phyloP scores from a whole-genome alignment of 2,329 filamentous ascomycete species.

The Exophiala alcalophila region DNA sequence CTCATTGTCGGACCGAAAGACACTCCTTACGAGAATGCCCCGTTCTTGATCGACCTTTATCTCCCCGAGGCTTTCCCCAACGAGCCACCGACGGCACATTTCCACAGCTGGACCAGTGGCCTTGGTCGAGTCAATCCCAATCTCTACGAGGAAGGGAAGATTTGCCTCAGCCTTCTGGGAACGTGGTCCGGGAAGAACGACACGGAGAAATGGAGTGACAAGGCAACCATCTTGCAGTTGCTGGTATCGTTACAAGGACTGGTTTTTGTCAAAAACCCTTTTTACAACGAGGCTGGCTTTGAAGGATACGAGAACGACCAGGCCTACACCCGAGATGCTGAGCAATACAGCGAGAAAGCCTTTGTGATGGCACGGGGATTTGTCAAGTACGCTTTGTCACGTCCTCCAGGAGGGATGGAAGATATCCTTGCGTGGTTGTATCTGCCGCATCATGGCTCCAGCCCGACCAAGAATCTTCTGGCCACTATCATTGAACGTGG shows the following conservation, averaged over 20 bases:
- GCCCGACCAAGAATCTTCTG: slow-evolving; percentile 11
- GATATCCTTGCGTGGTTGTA: slow-evolving; percentile 56
- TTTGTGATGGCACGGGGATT: slow-evolving; percentile 54
- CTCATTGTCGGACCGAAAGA: slow-evolving; percentile 58
- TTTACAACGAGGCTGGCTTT: slow-evolving; percentile 64
- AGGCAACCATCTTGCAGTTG: slow-evolving; percentile 56
- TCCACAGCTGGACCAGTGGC: slow-evolving; percentile 58
- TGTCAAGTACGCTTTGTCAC: slow-evolving; percentile 47
- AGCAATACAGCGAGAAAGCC: slow-evolving; percentile 54
- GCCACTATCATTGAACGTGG: slow-evolving; percentile 31
- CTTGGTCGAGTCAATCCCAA: slow-evolving; percentile 59
- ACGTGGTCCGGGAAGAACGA: slow-evolving; percentile 57
- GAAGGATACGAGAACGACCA: slow-evolving; percentile 50
- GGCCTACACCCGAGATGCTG: slow-evolving; percentile 46
- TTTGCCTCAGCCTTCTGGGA: slow-evolving; percentile 58
- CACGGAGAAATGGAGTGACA: slow-evolving; percentile 53
- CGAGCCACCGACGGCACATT: slow-evolving; percentile 54
- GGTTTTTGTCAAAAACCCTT: slow-evolving; percentile 58
- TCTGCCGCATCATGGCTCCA: slow-evolving; percentile 28
- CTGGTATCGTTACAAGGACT: slow-evolving; percentile 57
- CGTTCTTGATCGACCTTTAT: slow-evolving; percentile 60
- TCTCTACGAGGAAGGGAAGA: slow-evolving; percentile 61
- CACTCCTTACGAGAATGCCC: slow-evolving; percentile 60
- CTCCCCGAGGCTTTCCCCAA: slow-evolving; percentile 51
- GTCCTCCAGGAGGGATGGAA: slow-evolving; percentile 46